Base-by-base conservation (phyloP, 768 basidiomycete genomes). In the Hygrocybe coccinea region DNA sequence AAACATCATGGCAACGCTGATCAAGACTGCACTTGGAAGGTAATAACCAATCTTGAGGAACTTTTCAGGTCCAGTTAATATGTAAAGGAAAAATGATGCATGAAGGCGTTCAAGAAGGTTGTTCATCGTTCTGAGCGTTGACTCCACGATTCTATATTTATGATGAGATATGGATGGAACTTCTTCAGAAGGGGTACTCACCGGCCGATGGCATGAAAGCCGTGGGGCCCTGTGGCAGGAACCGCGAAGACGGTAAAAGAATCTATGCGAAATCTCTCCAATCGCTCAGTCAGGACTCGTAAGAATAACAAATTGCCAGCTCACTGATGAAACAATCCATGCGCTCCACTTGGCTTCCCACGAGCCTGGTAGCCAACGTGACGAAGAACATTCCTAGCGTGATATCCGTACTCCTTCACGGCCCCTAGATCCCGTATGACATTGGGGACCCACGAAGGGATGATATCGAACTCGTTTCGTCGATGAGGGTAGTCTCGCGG, bases 41-140 rank as follows among this genome's bases (percentile, higher is more conserved):
- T 91, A 99, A 62, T 77, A 82, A 2, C 94, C 95, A 25, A 98
- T 92, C 66, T 95, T 90, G 62, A 92, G 79, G 72, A 95, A 97
- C 1, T 77, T 79, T 36, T 76, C 71, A 2, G 76, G 72, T 19
- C 68, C 74, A 12, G 87, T 80, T 56, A 92, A 72, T 58, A 98
- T 76, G 72, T 95, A 98, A 74, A 98, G 94, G 76, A 98, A 97
- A 72, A 95, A 95, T 0, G 95, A 98, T 1, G 95, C 95, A 68
- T 99, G 97, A 19, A 98, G 82, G 14, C 97, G 85, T 66, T 99
- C 97, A 17, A 97, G 79, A 5, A 98, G 80, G 66, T 99, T 99
- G 71, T 97, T 97, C 66, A 85, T 82, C 12, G 94, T 90, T 56
- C 95, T 82, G 33, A 97, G 77, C 12, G 89, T 85, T 1, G 92